Conservation (phyloP, 768 basidiomycete species). For the Saitozyma sp. region DNA sequence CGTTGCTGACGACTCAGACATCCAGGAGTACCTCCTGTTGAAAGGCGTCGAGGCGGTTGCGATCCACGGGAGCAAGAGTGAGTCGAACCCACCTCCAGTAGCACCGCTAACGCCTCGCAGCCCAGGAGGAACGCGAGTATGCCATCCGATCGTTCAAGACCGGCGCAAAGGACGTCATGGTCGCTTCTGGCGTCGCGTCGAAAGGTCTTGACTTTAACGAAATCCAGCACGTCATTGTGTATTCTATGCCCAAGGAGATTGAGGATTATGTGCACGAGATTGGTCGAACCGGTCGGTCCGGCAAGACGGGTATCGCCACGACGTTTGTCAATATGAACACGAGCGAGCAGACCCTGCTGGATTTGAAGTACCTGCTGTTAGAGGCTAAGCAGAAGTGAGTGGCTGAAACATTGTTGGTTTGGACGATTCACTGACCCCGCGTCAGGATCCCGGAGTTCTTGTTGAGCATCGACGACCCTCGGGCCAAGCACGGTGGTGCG, state of each 20-base stretch:
- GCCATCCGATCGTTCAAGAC: conserved; percentile 98
- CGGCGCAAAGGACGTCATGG: conserved; percentile 98
- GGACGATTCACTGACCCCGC: conserved; percentile 5
- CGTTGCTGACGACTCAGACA: conserved; percentile 61
- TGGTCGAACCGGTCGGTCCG: conserved; percentile 93
- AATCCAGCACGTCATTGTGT: conserved; percentile 98
- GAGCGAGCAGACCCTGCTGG: conserved; percentile 89
- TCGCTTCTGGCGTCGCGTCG: conserved; percentile 94
- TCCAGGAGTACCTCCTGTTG: conserved; percentile 92
- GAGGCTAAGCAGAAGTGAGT: conserved; percentile 96
- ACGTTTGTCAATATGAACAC: conserved; percentile 99
- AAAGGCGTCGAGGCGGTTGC: conserved; percentile 99
- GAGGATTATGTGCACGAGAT: conserved; percentile 99
- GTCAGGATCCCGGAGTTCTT: conserved; percentile 90
- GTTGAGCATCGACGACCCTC: conserved; percentile 83
- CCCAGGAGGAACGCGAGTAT: conserved; percentile 97
- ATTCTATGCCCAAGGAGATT: conserved; percentile 99
- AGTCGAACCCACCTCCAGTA: conserved; percentile 34
- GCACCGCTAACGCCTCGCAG: conserved; percentile 54
- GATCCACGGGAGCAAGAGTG: conserved; percentile 96
- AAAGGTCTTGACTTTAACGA: conserved; percentile 99
- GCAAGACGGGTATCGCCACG: conserved; percentile 97
- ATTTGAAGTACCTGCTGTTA: conserved; percentile 93
- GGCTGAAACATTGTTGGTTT: neutral
- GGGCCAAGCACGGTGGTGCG: conserved; percentile 71